Conservation (phyloP, 345 rosid species). For the Clausena lansium region DNA sequence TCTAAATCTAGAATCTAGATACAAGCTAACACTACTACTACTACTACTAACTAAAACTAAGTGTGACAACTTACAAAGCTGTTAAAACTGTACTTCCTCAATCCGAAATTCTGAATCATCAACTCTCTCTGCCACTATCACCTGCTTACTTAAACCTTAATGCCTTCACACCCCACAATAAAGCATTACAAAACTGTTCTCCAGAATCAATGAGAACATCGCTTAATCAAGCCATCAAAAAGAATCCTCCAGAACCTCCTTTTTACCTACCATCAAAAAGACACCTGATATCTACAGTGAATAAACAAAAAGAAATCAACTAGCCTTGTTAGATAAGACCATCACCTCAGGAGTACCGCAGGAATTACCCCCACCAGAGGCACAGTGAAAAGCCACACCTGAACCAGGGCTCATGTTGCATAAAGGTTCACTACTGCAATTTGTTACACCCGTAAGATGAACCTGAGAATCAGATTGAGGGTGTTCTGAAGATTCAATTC, state of each 20-base stretch:
- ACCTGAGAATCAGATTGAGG: slow-evolving; percentile 7
- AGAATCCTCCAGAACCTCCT: background rate
- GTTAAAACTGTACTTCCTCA: slow-evolving; percentile 15
- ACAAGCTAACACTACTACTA: background rate
- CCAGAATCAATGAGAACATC: slow-evolving; percentile 4
- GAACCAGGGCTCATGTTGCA: slow-evolving; percentile 18
- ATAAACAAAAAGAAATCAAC: slow-evolving; percentile 10
- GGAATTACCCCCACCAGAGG: slow-evolving; percentile 24
- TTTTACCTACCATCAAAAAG: background rate
- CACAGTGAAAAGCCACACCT: slow-evolving; percentile 23
- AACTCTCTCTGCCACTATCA: too few relatives aligned
- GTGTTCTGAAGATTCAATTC: slow-evolving; percentile 1
- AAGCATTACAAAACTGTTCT: background rate
- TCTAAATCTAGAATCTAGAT: background rate
- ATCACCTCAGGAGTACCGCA: slow-evolving; percentile 25
- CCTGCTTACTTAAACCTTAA: background rate
- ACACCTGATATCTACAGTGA: background rate
- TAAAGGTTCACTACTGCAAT: slow-evolving; percentile 17
- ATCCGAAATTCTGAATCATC: background rate
- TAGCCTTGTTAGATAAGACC: slow-evolving; percentile 28
- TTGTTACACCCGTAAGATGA: background rate
- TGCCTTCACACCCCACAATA: background rate
- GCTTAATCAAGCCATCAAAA: background rate
- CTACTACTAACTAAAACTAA: too few relatives aligned
- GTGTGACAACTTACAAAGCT: background rate